Conservation (phyloP, 177 flowering plant genomes). For the Vitis hybrid region DNA sequence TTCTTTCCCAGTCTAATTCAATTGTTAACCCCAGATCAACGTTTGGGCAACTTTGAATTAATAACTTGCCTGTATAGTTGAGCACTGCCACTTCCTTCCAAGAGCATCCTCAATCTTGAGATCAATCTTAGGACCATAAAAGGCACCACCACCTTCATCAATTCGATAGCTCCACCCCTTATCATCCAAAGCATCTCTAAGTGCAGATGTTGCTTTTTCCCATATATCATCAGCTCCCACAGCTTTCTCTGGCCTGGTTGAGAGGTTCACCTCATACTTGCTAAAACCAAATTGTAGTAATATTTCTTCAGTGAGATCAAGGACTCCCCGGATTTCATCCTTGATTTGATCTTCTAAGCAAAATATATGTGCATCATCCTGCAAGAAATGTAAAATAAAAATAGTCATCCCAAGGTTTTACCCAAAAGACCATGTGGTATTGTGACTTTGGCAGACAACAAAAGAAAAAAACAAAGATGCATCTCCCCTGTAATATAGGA, state of each 20-base stretch:
- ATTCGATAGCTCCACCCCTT: conserved; percentile 89
- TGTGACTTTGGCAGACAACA: background rate
- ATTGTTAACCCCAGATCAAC: background rate
- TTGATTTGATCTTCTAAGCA: conserved; percentile 92
- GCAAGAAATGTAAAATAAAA: conserved; percentile 23
- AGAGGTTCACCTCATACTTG: conserved; percentile 91
- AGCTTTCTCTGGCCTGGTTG: conserved; percentile 90
- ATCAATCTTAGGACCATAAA: conserved; percentile 99
- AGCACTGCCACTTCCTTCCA: conserved; percentile 98
- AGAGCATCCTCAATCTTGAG: conserved; percentile 98
- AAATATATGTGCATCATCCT: conserved; percentile 99
- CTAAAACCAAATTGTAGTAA: conserved; percentile 83
- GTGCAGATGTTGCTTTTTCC: conserved; percentile 95
- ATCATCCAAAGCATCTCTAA: conserved; percentile 83
- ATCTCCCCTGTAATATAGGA: background rate
- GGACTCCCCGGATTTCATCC: conserved; percentile 91
- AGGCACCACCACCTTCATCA: conserved; percentile 99
- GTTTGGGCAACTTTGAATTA: background rate
- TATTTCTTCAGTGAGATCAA: conserved; percentile 92
- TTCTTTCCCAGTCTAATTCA: background rate
- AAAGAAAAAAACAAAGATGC: too few species aligned
- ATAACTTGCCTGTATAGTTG: conserved; percentile 79
- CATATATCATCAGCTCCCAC: conserved; percentile 92
- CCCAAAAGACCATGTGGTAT: background rate
- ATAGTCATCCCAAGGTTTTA: background rate